These are phyloP conservation scores for Sordariomycetes sp. DNA, from an alignment of 2,329 filamentous ascomycete species.

Conservation along the genomic window DNA sequence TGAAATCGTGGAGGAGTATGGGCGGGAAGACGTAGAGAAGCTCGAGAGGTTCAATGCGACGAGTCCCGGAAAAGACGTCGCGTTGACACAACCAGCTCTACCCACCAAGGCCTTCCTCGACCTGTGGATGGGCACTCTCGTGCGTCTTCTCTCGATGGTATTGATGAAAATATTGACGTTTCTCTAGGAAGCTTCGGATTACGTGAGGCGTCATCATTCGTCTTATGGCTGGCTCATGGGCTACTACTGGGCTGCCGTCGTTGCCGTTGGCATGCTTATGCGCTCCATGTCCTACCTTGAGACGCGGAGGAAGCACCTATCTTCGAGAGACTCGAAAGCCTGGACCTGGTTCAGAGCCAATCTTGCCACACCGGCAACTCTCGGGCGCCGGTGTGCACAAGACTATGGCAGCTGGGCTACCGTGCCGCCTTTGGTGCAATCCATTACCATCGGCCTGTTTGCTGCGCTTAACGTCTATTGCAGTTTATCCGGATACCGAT, in stretches of 20 bases:
- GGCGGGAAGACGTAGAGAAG: conserved; percentile 17
- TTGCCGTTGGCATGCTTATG: conserved; percentile 23
- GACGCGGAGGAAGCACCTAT: not conserved
- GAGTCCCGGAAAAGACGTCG: conserved; percentile 9
- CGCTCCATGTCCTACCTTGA: conserved; percentile 11
- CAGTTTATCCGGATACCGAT: conserved; percentile 24
- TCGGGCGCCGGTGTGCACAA: conserved; percentile 31
- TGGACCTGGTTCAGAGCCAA: conserved; percentile 21
- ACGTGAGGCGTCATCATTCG: conserved; percentile 23
- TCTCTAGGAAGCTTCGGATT: conserved; percentile 6
- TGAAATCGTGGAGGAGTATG: conserved; percentile 22
- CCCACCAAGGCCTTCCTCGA: conserved; percentile 22
- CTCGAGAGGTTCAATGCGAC: conserved; percentile 17
- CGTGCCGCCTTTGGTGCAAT: conserved; percentile 32
- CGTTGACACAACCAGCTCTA: conserved; percentile 20
- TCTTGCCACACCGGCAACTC: conserved; percentile 29
- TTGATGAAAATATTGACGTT: not conserved
- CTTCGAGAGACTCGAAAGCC: not conserved
- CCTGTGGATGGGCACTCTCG: conserved; percentile 28
- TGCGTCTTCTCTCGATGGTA: too few relatives aligned
- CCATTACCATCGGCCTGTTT: conserved; percentile 26
- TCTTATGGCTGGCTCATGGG: conserved; percentile 26
- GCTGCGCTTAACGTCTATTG: conserved; percentile 26
- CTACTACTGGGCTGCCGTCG: conserved; percentile 29
- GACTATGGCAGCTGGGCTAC: conserved; percentile 32